Percentiles rank a stretch among this genome's conserved stretches.
Conservation (phyloP, 148 eudicot species). For the Vaccinium myrtillus region DNA sequence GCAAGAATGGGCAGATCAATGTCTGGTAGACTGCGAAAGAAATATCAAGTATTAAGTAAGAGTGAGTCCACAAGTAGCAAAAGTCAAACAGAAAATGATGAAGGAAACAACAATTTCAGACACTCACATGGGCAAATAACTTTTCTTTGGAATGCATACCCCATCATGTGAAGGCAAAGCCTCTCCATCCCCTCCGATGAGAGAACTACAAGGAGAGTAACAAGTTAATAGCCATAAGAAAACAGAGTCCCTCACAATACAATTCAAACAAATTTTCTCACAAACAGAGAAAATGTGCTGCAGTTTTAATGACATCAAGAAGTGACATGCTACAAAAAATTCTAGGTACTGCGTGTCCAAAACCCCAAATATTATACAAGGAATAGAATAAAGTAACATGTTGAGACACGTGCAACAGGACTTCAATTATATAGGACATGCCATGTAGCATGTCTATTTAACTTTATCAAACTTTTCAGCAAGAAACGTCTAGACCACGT, state of each 20-base stretch:
- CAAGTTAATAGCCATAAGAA: slow-evolving; percentile 9
- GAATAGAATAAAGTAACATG: background rate
- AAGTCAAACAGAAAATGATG: background rate
- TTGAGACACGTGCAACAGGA: background rate
- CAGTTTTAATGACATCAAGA: background rate
- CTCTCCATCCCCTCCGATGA: slow-evolving; percentile 30
- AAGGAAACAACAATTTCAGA: slow-evolving; percentile 4
- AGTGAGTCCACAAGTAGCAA: background rate
- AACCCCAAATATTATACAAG: background rate
- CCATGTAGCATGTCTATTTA: background rate
- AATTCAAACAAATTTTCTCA: background rate
- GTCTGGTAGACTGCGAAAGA: background rate
- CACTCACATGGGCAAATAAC: slow-evolving; percentile 76
- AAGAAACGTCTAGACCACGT: background rate
- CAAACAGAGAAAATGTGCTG: background rate
- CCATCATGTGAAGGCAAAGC: slow-evolving; percentile 26
- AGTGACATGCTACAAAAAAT: background rate
- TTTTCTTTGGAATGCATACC: slow-evolving; percentile 26
- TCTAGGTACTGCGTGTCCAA: background rate
- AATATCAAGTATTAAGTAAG: background rate
- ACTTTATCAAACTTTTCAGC: background rate
- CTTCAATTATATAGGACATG: background rate
- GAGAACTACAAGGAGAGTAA: slow-evolving; percentile 37
- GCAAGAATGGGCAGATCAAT: background rate
- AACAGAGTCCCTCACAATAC: background rate